phyloP scores from a whole-genome alignment of 108 stramenopile species.

The Bacterosira constricta region DNA sequence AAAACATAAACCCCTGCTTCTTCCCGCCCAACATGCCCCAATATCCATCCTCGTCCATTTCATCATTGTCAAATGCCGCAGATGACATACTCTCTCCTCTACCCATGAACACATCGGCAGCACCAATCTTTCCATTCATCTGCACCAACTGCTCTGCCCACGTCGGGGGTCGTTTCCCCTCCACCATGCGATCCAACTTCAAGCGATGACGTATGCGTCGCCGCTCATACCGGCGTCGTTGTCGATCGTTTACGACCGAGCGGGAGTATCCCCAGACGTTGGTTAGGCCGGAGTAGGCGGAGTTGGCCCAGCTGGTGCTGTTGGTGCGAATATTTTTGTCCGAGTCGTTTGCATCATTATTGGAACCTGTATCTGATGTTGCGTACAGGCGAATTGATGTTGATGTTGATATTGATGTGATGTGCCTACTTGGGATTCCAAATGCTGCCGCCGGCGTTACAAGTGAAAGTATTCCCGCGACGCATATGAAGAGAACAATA shows the following conservation, averaged over 20 bases:
- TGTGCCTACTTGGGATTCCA: not conserved
- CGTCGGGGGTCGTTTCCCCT: not conserved
- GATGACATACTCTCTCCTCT: too few species aligned
- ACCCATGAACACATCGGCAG: conserved; percentile 19
- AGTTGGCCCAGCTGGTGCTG: not conserved
- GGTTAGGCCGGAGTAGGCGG: conserved; percentile 20
- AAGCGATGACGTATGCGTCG: conserved; percentile 28
- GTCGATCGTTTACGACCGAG: conserved; percentile 26
- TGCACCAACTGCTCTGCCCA: not conserved
- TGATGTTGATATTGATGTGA: not conserved
- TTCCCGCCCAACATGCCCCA: conserved; percentile 30
- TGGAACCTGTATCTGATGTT: too few species aligned
- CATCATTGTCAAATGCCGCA: conserved; percentile 16
- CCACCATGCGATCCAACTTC: conserved; percentile 6
- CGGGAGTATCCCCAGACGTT: conserved; percentile 46
- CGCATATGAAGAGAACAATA: too few species aligned
- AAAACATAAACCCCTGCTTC: conserved; percentile 3
- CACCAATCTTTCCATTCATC: conserved; percentile 1
- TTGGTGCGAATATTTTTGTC: too few species aligned
- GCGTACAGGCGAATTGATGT: too few species aligned
- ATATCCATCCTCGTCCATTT: conserved; percentile 47
- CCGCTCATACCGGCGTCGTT: conserved; percentile 42
- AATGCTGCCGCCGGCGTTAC: not conserved
- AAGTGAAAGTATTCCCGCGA: too few species aligned
- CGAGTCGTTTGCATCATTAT: too few species aligned